Evolutionary conservation across 2,329 filamentous ascomycete genomes (phyloP).

Genomic region (Penicillium sp.): DNA sequence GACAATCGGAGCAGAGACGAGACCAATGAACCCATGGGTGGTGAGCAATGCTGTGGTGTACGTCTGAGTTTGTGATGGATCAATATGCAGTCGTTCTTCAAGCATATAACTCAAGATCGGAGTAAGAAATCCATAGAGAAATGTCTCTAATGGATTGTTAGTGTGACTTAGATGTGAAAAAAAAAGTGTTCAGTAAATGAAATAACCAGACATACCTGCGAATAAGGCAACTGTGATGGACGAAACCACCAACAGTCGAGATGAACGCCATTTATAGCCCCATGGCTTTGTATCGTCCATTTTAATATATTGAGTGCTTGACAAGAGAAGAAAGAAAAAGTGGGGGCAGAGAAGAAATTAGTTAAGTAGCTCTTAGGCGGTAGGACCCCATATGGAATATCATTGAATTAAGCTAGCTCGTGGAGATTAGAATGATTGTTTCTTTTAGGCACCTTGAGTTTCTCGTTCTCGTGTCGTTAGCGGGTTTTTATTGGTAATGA

Average conservation of each 20-base stretch:
- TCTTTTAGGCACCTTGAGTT: background rate
- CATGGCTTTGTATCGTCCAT: conserved; percentile 10
- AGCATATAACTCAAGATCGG: conserved; percentile 28
- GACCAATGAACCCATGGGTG: conserved; percentile 16
- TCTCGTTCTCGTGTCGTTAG: background rate
- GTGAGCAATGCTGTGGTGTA: conserved; percentile 20
- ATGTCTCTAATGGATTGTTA: conserved; percentile 17
- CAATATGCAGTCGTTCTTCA: conserved; percentile 19
- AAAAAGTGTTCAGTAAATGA: background rate
- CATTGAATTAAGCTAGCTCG: background rate
- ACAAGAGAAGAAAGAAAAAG: conserved; percentile 2
- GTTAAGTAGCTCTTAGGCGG: background rate
- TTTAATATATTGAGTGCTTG: background rate
- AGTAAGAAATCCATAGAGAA: conserved; percentile 27
- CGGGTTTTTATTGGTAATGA: background rate
- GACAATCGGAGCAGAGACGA: conserved; percentile 17
- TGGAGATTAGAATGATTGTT: too few species aligned
- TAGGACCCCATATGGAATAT: background rate
- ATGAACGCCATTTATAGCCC: conserved; percentile 14
- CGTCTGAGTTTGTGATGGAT: conserved; percentile 18
- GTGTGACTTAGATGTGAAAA: background rate
- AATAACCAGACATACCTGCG: conserved; percentile 6
- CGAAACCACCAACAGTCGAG: conserved; percentile 6
- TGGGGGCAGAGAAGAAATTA: background rate
- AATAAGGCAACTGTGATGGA: conserved; percentile 14